A percentile compares a stretch with the other conserved stretches of the same genome.
Evolutionary conservation across 1,139 yeast species (phyloP).

Genomic region (Saccharomyces hybrid): DNA sequence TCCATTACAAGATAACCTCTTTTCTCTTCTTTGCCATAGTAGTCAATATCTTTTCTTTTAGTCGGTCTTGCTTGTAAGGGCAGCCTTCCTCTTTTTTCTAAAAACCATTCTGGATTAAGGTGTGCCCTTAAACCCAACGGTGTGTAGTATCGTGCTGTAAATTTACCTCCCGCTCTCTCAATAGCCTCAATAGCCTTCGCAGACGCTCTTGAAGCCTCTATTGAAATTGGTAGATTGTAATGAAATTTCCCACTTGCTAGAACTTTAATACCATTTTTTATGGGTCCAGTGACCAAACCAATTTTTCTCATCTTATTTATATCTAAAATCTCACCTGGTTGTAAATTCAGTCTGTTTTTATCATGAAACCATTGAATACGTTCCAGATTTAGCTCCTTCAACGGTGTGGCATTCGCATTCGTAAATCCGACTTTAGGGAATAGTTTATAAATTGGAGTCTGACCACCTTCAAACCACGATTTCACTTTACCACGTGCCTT

Average conservation of each 20-base stretch:
- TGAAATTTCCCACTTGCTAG: slow-evolving; percentile 58
- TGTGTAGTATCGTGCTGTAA: slow-evolving; percentile 67
- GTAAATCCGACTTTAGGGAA: slow-evolving; percentile 90
- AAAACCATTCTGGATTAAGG: slow-evolving; percentile 63
- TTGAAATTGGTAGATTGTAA: slow-evolving; percentile 54
- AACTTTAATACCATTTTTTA: slow-evolving; percentile 76
- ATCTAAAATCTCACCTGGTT: slow-evolving; percentile 48
- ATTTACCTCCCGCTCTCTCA: slow-evolving; percentile 64
- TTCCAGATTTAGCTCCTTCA: slow-evolving; percentile 49
- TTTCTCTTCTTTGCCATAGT: slow-evolving; percentile 62
- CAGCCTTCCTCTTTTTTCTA: slow-evolving; percentile 63
- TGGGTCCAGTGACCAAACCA: slow-evolving; percentile 64
- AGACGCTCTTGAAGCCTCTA: slow-evolving; percentile 82
- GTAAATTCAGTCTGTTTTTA: slow-evolving; percentile 58
- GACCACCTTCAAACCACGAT: slow-evolving; percentile 98
- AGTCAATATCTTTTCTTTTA: slow-evolving; percentile 70
- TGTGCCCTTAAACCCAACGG: slow-evolving; percentile 63
- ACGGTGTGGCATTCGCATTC: slow-evolving; percentile 45
- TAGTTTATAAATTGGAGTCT: slow-evolving; percentile 82
- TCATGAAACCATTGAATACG: slow-evolving; percentile 58
- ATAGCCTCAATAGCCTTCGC: slow-evolving; percentile 63
- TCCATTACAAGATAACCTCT: slow-evolving; percentile 62
- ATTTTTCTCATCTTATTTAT: slow-evolving; percentile 66
- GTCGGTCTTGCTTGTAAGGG: slow-evolving; percentile 87
- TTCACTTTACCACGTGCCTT: slow-evolving; percentile 90